Conservation (phyloP, 1,139 yeast genomes). For the Protomyces pachydermus region DNA sequence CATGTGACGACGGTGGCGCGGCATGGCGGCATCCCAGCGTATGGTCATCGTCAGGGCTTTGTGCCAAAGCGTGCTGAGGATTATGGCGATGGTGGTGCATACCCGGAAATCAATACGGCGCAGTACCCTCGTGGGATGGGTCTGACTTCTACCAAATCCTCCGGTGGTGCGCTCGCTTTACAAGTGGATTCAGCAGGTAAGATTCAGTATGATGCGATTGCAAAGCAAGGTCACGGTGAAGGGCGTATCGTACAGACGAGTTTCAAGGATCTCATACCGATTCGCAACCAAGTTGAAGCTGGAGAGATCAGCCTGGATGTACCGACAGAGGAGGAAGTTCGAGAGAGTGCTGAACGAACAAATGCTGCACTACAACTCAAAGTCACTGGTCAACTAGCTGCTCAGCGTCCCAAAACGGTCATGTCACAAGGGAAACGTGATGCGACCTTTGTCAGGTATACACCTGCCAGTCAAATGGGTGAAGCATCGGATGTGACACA, state of each 20-base stretch:
- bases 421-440: constrained; percentile 36
- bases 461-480: constrained; percentile 45
- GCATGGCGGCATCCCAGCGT: constrained; percentile 34
- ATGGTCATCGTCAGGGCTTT: constrained; percentile 39
- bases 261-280: constrained; percentile 47
- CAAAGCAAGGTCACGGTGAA: constrained; percentile 37
- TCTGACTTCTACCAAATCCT: constrained; percentile 27
- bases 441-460: constrained; percentile 48
- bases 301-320: constrained; percentile 39
- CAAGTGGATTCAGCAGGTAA: constrained; percentile 39
- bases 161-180: constrained; percentile 38
- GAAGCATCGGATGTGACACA: constrained; percentile 34
- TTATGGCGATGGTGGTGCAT: constrained; percentile 42
- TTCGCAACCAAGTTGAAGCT: constrained; percentile 44
- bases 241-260: constrained; percentile 40
- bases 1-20: not conserved
- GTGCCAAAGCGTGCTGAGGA: constrained; percentile 37
- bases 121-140: constrained; percentile 42
- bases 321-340: constrained; percentile 46
- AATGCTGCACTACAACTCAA: constrained; percentile 48
- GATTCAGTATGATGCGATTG: constrained; percentile 40
- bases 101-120: constrained; percentile 39
- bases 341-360: constrained; percentile 46
- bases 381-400: constrained; percentile 41
- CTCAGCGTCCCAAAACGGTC: constrained; percentile 38